Base-by-base conservation (phyloP, 495 filamentous ascomycete genomes). In the Lophiotrema nucula region DNA sequence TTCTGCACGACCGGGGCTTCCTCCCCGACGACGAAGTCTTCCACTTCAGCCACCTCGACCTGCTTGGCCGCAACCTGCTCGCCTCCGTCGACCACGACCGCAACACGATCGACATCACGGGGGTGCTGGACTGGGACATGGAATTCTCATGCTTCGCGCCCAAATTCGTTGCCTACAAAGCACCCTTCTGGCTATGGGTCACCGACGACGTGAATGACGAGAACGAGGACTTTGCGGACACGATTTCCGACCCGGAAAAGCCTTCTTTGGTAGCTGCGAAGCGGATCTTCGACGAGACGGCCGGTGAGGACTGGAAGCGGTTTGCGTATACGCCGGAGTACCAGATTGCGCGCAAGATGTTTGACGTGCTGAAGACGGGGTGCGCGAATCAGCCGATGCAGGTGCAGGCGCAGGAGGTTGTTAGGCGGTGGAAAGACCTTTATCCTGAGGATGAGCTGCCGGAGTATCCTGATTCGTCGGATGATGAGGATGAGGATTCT, bases 61-160 rank as follows among this genome's bases (percentile, higher is more conserved):
- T 60, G 2, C n/a, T 37, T 3, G 1, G 21, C 8, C 28, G 28
- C 24, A 60, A 60, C 57, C 1, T 60, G 4, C 47, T 60, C 18
- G 57, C 25, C 1, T 26, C 24, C 3, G 24, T 51, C n/a, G 6
- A 11, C 19, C n/a, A 53, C 18, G 49, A 60, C 1, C 3, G 16
- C 16, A n/a, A n/a, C n/a, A 47, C 25, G 1, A 27, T 60, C n/a
- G n/a, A 41, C 2, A 47, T 60, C 28, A 47, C 33, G 1, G 57
- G 57, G 2, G 25, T 60, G 13, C 10, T 60, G 2, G 57, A 60
- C 57, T 60, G 57, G 57, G 48, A 60, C 47, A 2, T 10, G 2
- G 41, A 37, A 2, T 3, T 47, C 3, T n/a, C n/a, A n/a, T n/a
- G n/a, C n/a, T 54, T 47, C 43, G 49, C 26, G 5, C 57, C 57